Base-by-base conservation (phyloP, 306 rosid species). In the Hippophae rhamnoides region DNA sequence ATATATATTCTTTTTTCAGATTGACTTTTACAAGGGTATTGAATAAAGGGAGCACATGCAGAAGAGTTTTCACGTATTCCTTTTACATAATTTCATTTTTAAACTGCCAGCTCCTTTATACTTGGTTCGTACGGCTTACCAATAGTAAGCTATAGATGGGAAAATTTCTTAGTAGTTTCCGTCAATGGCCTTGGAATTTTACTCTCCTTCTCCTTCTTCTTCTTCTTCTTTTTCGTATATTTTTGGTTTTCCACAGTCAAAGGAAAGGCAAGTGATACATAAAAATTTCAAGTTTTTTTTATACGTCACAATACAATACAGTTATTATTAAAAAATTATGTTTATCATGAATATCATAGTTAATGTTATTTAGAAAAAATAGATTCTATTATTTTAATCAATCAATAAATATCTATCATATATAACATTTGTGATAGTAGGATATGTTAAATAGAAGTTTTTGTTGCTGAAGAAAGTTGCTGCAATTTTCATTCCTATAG, bases 11-110 rank as follows among this genome's bases (percentile, higher is more conserved):
- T 62, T 12, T 54, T 41, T 62, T 10, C 76, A 90, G 80, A 74
- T 72, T 54, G 57, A 90, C 97, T 31, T 80, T 87, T 65, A 57
- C 52, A 52, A 84, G 95, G 68, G 82, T 90, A n/a, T 55, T 84
- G 72, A 77, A 48, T 77, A 90, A 82, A 77, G 84, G 78, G 63
- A 84, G 77, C 78, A 84, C 94, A 7, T 90, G n/a, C n/a, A n/a
- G n/a, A 79, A 63, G 94, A 76, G 57, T 90, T 80, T 72, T 90
- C 97, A 42, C 76, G 90, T 62, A 68, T 86, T 64, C 97, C 95
- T 52, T 86, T 87, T 18, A 18, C 73, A 70, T 82, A 52, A 60
- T 84, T 8, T 83, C 84, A 55, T 69, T 90, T 6, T 54, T 74
- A 41, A 90, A 84, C 67, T 87, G 89, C 70, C 87, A n/a, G n/a